These are phyloP conservation scores for Conidiobolus coronatus DNA, from an alignment of 371 early-diverging fungal genomes.

Conservation along the genomic window DNA sequence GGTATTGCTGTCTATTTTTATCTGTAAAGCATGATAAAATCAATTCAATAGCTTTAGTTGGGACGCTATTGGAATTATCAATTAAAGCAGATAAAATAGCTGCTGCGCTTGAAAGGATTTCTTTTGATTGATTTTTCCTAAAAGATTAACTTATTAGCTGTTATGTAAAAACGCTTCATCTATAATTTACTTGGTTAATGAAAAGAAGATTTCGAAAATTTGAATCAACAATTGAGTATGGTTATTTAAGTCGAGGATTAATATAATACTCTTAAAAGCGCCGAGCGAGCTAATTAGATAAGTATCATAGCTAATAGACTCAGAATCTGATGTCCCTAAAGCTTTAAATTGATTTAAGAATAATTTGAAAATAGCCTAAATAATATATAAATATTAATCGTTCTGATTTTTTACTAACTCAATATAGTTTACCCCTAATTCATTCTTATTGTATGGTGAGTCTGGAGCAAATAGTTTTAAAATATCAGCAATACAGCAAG, in stretches of 20 bases:
- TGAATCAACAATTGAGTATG: conserved; percentile 36
- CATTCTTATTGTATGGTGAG: conserved; percentile 51
- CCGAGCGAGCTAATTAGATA: conserved; percentile 73
- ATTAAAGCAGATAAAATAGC: no score
- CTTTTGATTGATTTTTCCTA: no score
- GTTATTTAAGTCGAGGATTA: conserved; percentile 42
- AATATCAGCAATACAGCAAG: conserved; percentile 80
- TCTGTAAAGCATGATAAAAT: conserved; percentile 52
- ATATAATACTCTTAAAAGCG: conserved; percentile 53
- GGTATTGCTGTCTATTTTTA: conserved; percentile 32
- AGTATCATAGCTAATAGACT: conserved; percentile 9
- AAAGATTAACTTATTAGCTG: no score
- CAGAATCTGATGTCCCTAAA: neutral
- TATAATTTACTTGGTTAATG: conserved; percentile 19
- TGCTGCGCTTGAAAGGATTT: no score
- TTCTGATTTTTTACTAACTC: no score
- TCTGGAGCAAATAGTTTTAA: conserved; percentile 81
- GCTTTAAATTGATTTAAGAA: neutral
- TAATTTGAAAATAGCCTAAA: neutral
- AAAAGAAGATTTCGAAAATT: conserved; percentile 36
- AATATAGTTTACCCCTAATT: conserved; percentile 29
- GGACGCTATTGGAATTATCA: no score
- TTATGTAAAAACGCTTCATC: no score
- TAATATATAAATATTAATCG: neutral
- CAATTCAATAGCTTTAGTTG: conserved; percentile 28